A percentile compares a stretch with the other conserved stretches of the same genome.
Evolutionary conservation across 352 stramenopile genomes (phyloP).

Genomic region (Phytopythium delawarense): DNA sequence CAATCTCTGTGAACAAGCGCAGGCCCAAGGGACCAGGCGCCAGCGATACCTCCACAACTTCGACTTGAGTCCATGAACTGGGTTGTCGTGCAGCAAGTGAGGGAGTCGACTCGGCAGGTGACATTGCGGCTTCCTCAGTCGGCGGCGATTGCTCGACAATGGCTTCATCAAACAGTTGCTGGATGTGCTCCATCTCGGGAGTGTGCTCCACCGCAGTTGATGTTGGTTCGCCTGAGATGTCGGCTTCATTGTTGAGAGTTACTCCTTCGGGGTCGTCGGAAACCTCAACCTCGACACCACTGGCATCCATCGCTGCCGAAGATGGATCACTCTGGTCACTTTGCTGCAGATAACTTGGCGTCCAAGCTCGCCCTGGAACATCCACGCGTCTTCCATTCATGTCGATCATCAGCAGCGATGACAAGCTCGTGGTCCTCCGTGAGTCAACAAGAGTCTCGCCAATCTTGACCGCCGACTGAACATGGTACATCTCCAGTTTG

Average conservation of each 20-base stretch:
- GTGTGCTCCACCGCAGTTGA: background rate
- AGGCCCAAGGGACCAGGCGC: conserved; percentile 49
- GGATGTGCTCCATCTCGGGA: conserved; percentile 23
- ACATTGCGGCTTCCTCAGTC: background rate
- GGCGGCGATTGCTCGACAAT: conserved; percentile 2
- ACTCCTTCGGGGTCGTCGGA: background rate
- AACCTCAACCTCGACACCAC: background rate
- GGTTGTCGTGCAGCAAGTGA: background rate
- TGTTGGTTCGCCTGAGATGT: background rate
- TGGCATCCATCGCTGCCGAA: conserved; percentile 4
- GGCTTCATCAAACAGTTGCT: conserved; percentile 24
- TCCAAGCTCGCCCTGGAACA: conserved; percentile 37
- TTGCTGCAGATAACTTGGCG: background rate
- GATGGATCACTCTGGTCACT: background rate
- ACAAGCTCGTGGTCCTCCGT: conserved; percentile 33
- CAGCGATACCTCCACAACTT: conserved; percentile 33
- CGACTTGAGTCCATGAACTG: conserved; percentile 17
- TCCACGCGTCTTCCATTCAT: conserved; percentile 35
- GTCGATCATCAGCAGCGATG: conserved; percentile 63
- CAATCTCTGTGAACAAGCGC: conserved; percentile 51
- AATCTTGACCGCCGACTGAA: conserved; percentile 65
- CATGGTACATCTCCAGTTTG: conserved; percentile 72
- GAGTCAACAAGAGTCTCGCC: conserved; percentile 52
- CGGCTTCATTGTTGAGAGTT: background rate
- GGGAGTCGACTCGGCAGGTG: background rate